Evolutionary conservation across 768 basidiomycete genomes (phyloP).

Genomic region (Tylopilus vinaceipallidus): DNA sequence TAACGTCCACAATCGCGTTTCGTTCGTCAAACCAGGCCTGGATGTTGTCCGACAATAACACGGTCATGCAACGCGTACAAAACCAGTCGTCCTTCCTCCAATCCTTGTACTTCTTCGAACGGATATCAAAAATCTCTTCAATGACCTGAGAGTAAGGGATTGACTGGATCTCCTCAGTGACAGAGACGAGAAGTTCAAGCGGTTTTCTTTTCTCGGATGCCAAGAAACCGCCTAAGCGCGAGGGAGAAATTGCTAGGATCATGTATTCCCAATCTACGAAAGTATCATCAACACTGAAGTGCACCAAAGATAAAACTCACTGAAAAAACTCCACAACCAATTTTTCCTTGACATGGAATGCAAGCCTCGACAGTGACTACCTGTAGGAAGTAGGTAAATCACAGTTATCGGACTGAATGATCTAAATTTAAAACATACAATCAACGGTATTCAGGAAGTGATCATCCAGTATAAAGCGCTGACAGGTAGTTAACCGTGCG

Average conservation of each 20-base stretch:
- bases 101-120: slow-evolving; percentile 16
- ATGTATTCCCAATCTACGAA: slow-evolving; percentile 20
- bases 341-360: slow-evolving; percentile 9
- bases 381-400: neutral
- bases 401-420: neutral
- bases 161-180: slow-evolving; percentile 2
- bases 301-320: no score
- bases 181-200: slow-evolving; percentile 3
- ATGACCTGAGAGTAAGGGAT: slow-evolving; percentile 13
- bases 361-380: slow-evolving; percentile 8
- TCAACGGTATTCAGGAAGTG: slow-evolving; percentile 16
- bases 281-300: no score
- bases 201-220: slow-evolving; percentile 1
- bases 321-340: slow-evolving; percentile 26
- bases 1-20: neutral
- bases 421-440: slow-evolving; percentile 23
- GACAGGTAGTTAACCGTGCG: neutral
- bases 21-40: slow-evolving; percentile 13
- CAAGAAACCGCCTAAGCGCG: slow-evolving; percentile 2
- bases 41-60: slow-evolving; percentile 16
- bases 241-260: slow-evolving; percentile 4
- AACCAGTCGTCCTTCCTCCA: slow-evolving; percentile 33
- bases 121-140: slow-evolving; percentile 17
- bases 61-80: slow-evolving; percentile 30
- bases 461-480: slow-evolving; percentile 21